Base-by-base conservation (phyloP, 2,329 filamentous ascomycete genomes). In the Penicillium sp. region DNA sequence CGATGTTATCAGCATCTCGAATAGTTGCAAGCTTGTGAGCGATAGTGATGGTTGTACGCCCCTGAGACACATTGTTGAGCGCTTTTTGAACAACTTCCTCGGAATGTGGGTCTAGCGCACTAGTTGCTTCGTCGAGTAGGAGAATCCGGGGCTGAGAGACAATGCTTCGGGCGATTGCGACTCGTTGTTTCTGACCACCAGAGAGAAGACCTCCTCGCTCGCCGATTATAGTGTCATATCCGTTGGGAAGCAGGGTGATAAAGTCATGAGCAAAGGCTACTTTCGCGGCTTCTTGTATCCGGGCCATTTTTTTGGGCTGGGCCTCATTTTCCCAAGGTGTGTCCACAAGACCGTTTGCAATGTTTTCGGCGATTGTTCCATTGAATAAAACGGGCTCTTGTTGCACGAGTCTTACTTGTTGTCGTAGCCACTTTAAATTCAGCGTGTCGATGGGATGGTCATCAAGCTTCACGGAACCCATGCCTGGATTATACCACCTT, bases 141-240 rank as follows among this genome's bases (percentile, higher is more conserved):
- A 96, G 81, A 66, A 96, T 81, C 75, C 88, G 90, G 0, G 90
- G 91, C 61, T 95, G 86, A 4, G 86, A 89, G 16, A 95, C 86
- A 45, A 95, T 82, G 27, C 89, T 89, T 58, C 90, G 80, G 3
- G 91, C 90, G 69, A 96, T 94, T 5, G 90, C 89, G 61, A 96
- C 91, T 58, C 92, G 88, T 73, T 96, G 92, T 70, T 94, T 93
- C 74, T 96, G 92, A n/a, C 92, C 92, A 68, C 92, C 92, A 47
- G 88, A 92, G 9, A 96, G 79, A 43, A 93, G 75, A 60, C 92
- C 90, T 5, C 90, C 92, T 57, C 90, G 83, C 69, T 94, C 89
- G 52, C 92, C 92, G 14, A 96, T 90, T 56, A 90, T 83, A 0
- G 92, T 96, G 60, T 92, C 81, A 63, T 95, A 96, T 9, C 88